phyloP scores from a whole-genome alignment of 495 filamentous ascomycete genomes.

The Acidiella bohemica region DNA sequence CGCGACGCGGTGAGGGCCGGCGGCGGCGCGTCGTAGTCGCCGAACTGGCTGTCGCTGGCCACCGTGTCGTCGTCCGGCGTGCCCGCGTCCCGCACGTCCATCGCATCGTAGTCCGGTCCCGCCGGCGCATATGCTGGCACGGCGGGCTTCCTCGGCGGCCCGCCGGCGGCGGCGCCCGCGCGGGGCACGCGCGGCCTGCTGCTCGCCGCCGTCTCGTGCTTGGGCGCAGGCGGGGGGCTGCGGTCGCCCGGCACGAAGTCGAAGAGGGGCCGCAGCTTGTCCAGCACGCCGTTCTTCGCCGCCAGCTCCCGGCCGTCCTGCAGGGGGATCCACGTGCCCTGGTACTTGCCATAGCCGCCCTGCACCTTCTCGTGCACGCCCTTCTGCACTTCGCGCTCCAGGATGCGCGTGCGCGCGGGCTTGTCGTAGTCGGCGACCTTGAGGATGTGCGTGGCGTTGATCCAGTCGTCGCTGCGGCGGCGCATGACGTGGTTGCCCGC shows the following conservation, averaged over 20 bases:
- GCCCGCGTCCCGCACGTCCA: conserved; percentile 48
- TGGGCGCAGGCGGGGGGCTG: conserved; percentile 85
- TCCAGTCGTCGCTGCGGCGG: conserved; percentile 45
- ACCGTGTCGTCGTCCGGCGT: conserved; percentile 68
- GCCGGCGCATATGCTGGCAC: too few species aligned
- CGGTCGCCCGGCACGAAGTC: conserved; percentile 72
- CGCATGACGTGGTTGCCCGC: conserved; percentile 77
- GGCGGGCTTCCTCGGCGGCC: too few species aligned
- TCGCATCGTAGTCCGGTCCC: conserved; percentile 37
- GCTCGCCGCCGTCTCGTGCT: conserved; percentile 60
- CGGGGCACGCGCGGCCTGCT: conserved; percentile 53
- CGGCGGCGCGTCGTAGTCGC: conserved; percentile 65
- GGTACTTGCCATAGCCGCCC: conserved; percentile 97
- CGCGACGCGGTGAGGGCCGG: conserved; percentile 49
- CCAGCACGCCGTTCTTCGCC: conserved; percentile 67
- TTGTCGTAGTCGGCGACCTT: conserved; percentile 80
- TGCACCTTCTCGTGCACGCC: conserved; percentile 94
- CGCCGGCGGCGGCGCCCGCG: neutral
- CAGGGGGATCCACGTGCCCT: conserved; percentile 95
- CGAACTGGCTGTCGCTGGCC: conserved; percentile 58
- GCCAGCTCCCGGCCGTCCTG: conserved; percentile 68
- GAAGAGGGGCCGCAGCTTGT: conserved; percentile 73
- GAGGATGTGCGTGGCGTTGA: conserved; percentile 35
- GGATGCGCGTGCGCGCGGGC: conserved; percentile 80
- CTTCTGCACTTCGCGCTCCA: conserved; percentile 94